Base-by-base conservation (phyloP, 306 rosid species). In the Medicago arabica region DNA sequence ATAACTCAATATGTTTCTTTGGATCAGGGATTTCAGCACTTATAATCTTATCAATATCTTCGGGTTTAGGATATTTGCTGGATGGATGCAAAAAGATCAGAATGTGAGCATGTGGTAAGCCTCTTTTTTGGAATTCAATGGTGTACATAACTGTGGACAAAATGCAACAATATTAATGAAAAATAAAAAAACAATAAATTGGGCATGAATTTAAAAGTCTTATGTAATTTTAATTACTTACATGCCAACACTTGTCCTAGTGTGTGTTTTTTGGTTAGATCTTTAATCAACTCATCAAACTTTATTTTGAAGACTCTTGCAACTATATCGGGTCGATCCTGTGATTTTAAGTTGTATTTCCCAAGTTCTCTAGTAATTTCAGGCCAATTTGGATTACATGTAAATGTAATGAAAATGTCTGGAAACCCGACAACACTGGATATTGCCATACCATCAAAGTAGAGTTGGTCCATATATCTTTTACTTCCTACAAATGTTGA, bases 341-440 rank as follows among this genome's bases (percentile, higher is more conserved):
- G 8, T 0, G 69, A 4, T 1, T 5, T 38, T 3, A 64, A 16
- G 9, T 16, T 21, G 23, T 11, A 14, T 14, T 7, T 2, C 12
- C 0, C 10, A 7, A 62, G 6, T 5, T 14, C 8, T 13, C 50
- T n/a, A 5, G 39, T 25, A 11, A 64, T 62, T 7, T 67, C 39
- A 4, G n/a, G 43, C 74, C 59, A 69, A 1, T 69, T 69, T 0
- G 44, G 74, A 31, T 69, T 69, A 9, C 74, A 23, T 14, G 60
- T 49, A 2, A 67, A 67, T 1, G 46, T 41, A 1, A 41, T 9
- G 46, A 41, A 41, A 7, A 41, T 7, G 9, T 47, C 51, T 46
- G 61, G 74, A 14, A 14, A 69, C 0, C 60, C 60, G 0, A 15
- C 2, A 0, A 0, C 17, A 15, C 41, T 4, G 3, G 21, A 68